Base-by-base conservation (phyloP, 169 alveolate species). In the Eimeria falciformis region DNA sequence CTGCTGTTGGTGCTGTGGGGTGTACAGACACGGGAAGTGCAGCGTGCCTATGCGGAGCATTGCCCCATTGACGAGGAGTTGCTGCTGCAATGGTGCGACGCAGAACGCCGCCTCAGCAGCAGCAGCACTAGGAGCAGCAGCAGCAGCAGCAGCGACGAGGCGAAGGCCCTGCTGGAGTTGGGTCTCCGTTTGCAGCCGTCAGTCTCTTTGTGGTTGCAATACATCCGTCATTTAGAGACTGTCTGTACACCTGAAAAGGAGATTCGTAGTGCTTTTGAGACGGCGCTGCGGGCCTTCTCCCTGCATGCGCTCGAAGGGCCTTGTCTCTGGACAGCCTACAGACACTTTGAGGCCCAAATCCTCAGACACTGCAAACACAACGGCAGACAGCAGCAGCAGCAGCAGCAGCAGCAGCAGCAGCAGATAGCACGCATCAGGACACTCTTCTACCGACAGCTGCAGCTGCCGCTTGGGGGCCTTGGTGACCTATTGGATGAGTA, bases 401-500 rank as follows among this genome's bases (percentile, higher is more conserved):
- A 23, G 75, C 43, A 27, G 71, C 71, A 33, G 71, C 73, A 50
- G 55, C 14, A 29, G 17, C 50, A 4, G 9, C 17, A 5, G 56
- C 92, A 93, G 53, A 82, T 91, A 12, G 87, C 84, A 29, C 66
- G 91, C 37, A 90, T 94, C 25, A 71, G 95, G 12, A 33, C 47
- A 23, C 92, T 94, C 43, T 94, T 92, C 68, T 94, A 82, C 89
- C 84, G 96, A 40, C 96, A 94, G 89, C 87, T 94, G 77, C 77
- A 85, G n/a, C 69, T 94, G 58, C 96, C 95, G 23, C 75, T 94
- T 33, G 92, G 93, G 62, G 96, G 96, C 58, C 73, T 91, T 5
- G 94, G 94, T 1, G 96, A 94, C 45, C 85, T 94, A 50, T 86
- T 94, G 11, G 96, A 94, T 85, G 96, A 92, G 25, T 94, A 94